A percentile compares a stretch with the other conserved stretches of the same genome.
These are phyloP conservation scores for Kregervanrija pseudodelftensis DNA, from an alignment of 805 yeast species.

Conservation along the genomic window DNA sequence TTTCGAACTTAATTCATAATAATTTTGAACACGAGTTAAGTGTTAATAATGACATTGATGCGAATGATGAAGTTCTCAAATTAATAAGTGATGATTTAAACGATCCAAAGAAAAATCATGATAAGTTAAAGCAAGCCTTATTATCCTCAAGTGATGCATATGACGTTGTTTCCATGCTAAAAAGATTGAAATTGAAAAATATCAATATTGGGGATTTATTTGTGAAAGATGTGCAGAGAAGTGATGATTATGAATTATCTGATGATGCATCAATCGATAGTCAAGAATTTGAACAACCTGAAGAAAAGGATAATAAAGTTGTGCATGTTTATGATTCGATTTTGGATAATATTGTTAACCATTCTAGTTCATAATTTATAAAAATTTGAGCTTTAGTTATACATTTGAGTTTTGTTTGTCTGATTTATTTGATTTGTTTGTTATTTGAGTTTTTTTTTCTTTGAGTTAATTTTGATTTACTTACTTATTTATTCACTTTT, in stretches of 20 bases:
- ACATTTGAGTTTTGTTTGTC: too few species aligned
- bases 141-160: slow-evolving; percentile 11
- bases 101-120: slow-evolving; percentile 3
- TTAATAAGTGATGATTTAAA: slow-evolving; percentile 4
- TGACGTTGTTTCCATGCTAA: slow-evolving; percentile 11
- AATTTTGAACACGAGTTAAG: not conserved
- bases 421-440: too few species aligned
- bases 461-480: too few species aligned
- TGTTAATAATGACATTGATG: not conserved
- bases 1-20: not conserved
- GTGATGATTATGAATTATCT: not conserved
- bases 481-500: too few species aligned
- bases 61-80: not conserved
- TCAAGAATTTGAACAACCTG: not conserved
- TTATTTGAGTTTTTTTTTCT: too few species aligned
- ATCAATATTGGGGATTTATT: slow-evolving; percentile 11
- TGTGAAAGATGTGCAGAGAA: slow-evolving; percentile 1
- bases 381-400: too few species aligned
- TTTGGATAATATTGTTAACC: slow-evolving; percentile 17
- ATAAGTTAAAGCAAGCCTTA: slow-evolving; percentile 5
- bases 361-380: not conserved
- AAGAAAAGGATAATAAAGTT: slow-evolving; percentile 3
- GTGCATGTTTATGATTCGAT: slow-evolving; percentile 19
- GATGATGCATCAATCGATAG: slow-evolving; percentile 10
- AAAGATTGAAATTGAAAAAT: slow-evolving; percentile 4